Base-by-base conservation (phyloP, 306 rosid genomes). In the Arachis stenosperma region DNA sequence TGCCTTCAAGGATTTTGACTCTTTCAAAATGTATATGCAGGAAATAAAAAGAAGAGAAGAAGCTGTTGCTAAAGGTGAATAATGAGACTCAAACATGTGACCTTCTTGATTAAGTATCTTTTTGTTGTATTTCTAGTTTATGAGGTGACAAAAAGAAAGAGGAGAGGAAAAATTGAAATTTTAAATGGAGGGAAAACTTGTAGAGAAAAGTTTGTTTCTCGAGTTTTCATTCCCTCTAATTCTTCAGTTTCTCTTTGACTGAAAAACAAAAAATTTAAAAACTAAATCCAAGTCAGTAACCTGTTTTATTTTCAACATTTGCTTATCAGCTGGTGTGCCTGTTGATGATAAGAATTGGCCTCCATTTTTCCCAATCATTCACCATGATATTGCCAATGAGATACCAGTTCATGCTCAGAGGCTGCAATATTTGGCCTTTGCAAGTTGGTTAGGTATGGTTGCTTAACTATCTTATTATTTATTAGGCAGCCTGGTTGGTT, bases 321-420 rank as follows among this genome's bases (percentile, higher is more conserved):
- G 48, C 58, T 47, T 78, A 55, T 76, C 90, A 95, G 99, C 88
- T 79, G 96, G 92, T 54, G 86, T 83, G 39, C 84, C 96, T 9
- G 41, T 65, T 79, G 99, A 91, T 79, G 96, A 83, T 80, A 91
- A 82, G 88, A 95, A 91, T 75, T 95, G 99, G 99, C 99, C 99
- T 86, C 96, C 96, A 15, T 55, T 88, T 77, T 94, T 94, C 70
- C 99, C 99, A 43, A 84, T 94, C 67, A 94, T 94, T 79, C 99
- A 94, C 84, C 99, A 94, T 83, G 99, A 94, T 87, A 91, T 95
- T 76, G 86, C 98, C 73, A 91, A 90, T 69, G 99, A 95, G 80
- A 95, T 95, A 80, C 99, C 98, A 5, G 88, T 85, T 71, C 96
- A 95, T 81, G 99, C 96, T 70, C 99, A 95, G 83, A 91, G 75